These are phyloP conservation scores for Fusarium avenaceum DNA, from an alignment of 2,329 filamentous ascomycete genomes.

Conservation along the genomic window DNA sequence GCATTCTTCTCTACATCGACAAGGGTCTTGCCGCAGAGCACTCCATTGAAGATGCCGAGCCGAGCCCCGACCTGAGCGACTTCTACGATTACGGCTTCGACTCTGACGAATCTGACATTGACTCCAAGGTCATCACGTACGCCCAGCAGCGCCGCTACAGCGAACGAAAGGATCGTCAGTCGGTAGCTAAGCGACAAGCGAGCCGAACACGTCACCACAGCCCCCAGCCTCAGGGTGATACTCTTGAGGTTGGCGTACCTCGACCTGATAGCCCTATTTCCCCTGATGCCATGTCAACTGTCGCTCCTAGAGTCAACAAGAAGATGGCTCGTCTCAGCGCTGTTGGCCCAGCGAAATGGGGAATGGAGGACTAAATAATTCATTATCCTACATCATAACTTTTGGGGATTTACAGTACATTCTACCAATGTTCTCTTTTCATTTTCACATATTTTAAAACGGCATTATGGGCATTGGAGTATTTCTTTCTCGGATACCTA, in stretches of 20 bases:
- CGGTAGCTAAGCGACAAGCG: slow-evolving; percentile 27
- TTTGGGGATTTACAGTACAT: slow-evolving; percentile 24
- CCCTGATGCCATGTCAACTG: slow-evolving; percentile 50
- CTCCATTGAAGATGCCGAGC: slow-evolving; percentile 49
- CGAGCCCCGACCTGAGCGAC: slow-evolving; percentile 57
- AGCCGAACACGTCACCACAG: slow-evolving; percentile 26
- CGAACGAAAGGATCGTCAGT: slow-evolving; percentile 20
- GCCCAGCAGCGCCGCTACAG: slow-evolving; percentile 33
- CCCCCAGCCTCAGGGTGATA: slow-evolving; percentile 14
- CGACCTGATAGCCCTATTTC: slow-evolving; percentile 60
- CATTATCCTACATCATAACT: neutral
- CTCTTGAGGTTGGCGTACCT: slow-evolving; percentile 50
- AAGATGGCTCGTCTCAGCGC: slow-evolving; percentile 58
- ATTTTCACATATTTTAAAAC: slow-evolving; percentile 23
- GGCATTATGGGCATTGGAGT: slow-evolving; percentile 34
- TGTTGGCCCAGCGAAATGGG: slow-evolving; percentile 48
- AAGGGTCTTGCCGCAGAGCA: slow-evolving; percentile 43
- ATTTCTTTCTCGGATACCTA: slow-evolving; percentile 43
- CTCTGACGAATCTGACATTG: slow-evolving; percentile 36
- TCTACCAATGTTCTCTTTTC: slow-evolving; percentile 28
- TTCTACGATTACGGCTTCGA: slow-evolving; percentile 56
- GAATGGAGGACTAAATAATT: slow-evolving; percentile 42
- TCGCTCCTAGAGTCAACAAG: slow-evolving; percentile 51
- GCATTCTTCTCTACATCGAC: slow-evolving; percentile 51
- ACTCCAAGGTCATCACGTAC: slow-evolving; percentile 36